Evolutionary conservation across 2,329 filamentous ascomycete species (phyloP).

Genomic region (Biscogniauxia mediterranea): DNA sequence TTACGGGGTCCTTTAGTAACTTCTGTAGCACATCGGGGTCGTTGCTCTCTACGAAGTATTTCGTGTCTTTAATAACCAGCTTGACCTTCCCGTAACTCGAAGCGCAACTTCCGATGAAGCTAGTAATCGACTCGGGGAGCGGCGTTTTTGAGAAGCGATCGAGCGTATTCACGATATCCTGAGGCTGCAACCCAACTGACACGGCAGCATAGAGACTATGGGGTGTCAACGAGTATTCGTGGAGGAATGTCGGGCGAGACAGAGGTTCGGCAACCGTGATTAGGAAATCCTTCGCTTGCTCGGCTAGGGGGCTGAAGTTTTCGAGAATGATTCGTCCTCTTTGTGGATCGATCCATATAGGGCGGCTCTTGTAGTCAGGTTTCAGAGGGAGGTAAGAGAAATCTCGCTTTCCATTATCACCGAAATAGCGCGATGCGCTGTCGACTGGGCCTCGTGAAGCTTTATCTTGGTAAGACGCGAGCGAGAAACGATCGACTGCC

Average conservation of each 20-base stretch:
- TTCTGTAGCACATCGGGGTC: constrained; percentile 84
- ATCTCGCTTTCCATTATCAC: constrained; percentile 52
- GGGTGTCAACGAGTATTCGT: constrained; percentile 88
- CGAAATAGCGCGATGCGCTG: constrained; percentile 47
- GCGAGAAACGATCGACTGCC: constrained; percentile 59
- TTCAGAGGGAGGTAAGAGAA: constrained; percentile 83
- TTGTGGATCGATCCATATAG: constrained; percentile 88
- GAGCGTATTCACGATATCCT: constrained; percentile 86
- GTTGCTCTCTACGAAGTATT: constrained; percentile 89
- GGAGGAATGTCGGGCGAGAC: constrained; percentile 84
- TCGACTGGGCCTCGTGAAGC: constrained; percentile 38
- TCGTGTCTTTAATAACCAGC: constrained; percentile 89
- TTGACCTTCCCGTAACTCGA: constrained; percentile 95
- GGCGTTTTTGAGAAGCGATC: constrained; percentile 88
- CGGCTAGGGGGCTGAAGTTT: constrained; percentile 85
- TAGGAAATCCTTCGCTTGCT: constrained; percentile 88
- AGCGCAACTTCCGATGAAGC: constrained; percentile 77
- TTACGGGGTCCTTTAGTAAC: constrained; percentile 79
- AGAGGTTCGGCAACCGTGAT: constrained; percentile 94
- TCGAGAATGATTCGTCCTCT: constrained; percentile 88
- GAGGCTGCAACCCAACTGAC: constrained; percentile 84
- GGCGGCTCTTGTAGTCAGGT: constrained; percentile 83
- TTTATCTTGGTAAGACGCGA: constrained; percentile 50
- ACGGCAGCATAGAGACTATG: constrained; percentile 95
- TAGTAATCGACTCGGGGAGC: constrained; percentile 74